Conservation (phyloP, 2,329 filamentous ascomycete species). For the Aspergillus ibericus region DNA sequence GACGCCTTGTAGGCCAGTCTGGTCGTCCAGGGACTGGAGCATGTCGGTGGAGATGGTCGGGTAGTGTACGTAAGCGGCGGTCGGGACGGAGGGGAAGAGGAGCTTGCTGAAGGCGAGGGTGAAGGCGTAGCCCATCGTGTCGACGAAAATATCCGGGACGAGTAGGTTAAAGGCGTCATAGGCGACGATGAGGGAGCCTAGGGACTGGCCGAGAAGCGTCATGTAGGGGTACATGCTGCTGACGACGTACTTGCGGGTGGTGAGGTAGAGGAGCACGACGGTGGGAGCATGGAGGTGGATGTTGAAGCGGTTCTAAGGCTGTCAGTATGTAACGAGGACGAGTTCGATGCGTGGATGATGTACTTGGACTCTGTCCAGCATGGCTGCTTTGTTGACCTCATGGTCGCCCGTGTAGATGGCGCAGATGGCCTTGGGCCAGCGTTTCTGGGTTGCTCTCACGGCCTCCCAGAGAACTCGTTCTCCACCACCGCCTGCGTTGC, state of each 20-base stretch:
- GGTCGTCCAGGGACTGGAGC: conserved; percentile 76
- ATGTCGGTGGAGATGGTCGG: conserved; percentile 98
- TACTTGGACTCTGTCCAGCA: conserved; percentile 75
- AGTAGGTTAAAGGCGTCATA: conserved; percentile 92
- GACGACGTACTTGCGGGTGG: conserved; percentile 81
- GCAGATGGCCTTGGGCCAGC: conserved; percentile 85
- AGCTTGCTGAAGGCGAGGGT: conserved; percentile 77
- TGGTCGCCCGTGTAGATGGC: conserved; percentile 96
- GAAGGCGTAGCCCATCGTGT: conserved; percentile 98
- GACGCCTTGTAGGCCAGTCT: conserved; percentile 65
- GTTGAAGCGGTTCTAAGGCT: conserved; percentile 76
- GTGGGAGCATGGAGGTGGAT: conserved; percentile 82
- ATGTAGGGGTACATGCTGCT: conserved; percentile 87
- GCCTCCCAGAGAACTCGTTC: conserved; percentile 97
- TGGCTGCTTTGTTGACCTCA: conserved; percentile 76
- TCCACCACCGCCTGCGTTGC: conserved; percentile 93
- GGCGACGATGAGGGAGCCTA: conserved; percentile 82
- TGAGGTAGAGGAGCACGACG: conserved; percentile 85
- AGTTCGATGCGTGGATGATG: conserved; percentile 13
- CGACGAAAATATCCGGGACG: conserved; percentile 89
- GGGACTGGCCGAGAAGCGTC: conserved; percentile 88
- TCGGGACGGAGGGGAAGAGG: conserved; percentile 77
- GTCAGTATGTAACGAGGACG: not conserved
- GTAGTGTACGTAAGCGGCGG: conserved; percentile 94
- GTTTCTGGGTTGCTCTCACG: conserved; percentile 82